Conservation (phyloP, 371 early-diverging fungal genomes). For the Mortierella sp. region DNA sequence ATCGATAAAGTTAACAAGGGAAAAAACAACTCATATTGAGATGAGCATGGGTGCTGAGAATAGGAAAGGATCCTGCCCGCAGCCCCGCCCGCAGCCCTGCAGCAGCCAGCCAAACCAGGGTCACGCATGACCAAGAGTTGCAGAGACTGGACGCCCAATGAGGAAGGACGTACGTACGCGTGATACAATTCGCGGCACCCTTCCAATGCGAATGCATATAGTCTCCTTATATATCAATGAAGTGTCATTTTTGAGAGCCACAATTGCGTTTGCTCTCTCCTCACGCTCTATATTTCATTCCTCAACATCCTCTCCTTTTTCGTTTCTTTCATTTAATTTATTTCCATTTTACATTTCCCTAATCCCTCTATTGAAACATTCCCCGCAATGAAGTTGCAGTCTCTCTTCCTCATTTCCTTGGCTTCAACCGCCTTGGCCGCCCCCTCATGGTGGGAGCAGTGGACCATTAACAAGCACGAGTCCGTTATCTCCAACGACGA, state of each 20-base stretch:
- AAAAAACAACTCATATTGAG: not conserved
- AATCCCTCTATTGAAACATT: not conserved
- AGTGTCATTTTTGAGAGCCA: not conserved
- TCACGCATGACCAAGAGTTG: not conserved
- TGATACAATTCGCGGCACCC: no score
- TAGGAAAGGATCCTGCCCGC: no score
- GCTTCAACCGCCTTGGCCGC: constrained; percentile 52
- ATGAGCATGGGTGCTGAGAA: no score
- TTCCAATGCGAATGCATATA: no score
- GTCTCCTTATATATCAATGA: no score
- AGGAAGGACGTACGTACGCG: no score
- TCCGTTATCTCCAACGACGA: constrained; percentile 18
- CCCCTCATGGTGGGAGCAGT: constrained; percentile 56
- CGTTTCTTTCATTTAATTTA: not conserved
- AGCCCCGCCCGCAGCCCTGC: no score
- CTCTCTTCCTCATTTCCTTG: constrained; percentile 47
- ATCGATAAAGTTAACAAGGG: not conserved
- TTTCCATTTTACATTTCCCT: not conserved
- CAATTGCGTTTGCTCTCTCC: not conserved
- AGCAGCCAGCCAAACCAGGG: not conserved
- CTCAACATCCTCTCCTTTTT: not conserved
- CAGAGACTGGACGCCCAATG: no score
- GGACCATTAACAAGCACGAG: constrained; percentile 35
- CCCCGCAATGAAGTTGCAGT: constrained; percentile 36
- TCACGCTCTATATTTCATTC: not conserved